These are phyloP conservation scores for Oryza punctata DNA, from an alignment of 176 grass and related monocot species.

Conservation along the genomic window DNA sequence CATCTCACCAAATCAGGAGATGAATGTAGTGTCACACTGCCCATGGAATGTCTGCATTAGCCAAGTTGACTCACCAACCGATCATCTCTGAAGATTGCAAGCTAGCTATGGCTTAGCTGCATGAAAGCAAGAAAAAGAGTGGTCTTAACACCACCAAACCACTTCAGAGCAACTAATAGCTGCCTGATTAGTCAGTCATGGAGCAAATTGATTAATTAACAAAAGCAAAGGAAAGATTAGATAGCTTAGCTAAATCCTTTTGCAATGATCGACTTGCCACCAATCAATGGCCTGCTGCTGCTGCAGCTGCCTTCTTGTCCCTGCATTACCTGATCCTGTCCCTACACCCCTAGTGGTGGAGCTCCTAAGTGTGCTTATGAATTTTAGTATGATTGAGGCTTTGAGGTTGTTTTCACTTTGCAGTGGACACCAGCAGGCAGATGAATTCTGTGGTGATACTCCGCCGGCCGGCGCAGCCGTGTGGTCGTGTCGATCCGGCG, in stretches of 20 bases:
- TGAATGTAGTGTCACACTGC: neutral
- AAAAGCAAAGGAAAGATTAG: neutral
- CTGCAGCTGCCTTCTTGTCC: neutral
- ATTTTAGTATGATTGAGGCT: neutral
- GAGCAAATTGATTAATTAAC: neutral
- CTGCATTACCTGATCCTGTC: constrained; percentile 13
- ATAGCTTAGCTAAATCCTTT: neutral
- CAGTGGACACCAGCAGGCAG: constrained; percentile 8
- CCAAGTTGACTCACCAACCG: neutral
- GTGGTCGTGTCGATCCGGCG: constrained; percentile 19
- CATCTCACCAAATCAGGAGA: constrained; percentile 43
- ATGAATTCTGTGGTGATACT: neutral
- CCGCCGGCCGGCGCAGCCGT: constrained; percentile 18
- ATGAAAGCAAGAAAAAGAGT: neutral
- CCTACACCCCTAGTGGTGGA: neutral
- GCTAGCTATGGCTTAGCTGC: neutral
- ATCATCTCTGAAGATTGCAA: constrained; percentile 24
- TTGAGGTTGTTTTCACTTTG: neutral
- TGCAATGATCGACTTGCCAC: constrained; percentile 14
- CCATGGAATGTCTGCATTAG: neutral
- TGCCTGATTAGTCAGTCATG: neutral
- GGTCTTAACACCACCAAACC: neutral
- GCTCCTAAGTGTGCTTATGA: neutral
- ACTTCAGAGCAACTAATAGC: neutral
- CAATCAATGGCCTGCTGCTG: neutral